Evolutionary conservation across 1,139 yeast genomes (phyloP).

Genomic region (Saccharomycopsis hybrid): DNA sequence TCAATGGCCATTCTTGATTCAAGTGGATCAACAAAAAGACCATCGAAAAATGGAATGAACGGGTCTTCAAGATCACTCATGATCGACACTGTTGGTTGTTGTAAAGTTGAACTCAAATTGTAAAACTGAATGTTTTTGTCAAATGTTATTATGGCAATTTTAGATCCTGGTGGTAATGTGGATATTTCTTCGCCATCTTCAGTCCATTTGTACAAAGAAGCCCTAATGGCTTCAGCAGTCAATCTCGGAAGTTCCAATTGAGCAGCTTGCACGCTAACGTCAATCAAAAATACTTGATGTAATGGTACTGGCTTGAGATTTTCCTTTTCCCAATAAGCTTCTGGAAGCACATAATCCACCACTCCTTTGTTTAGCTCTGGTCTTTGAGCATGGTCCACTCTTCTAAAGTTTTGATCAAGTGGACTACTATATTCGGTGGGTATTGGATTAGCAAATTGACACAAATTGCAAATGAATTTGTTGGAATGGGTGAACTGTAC

Average conservation of each 20-base stretch:
- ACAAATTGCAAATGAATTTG: conserved; percentile 76
- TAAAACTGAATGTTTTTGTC: conserved; percentile 72
- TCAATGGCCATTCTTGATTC: conserved; percentile 61
- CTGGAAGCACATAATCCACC: conserved; percentile 78
- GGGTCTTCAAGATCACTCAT: conserved; percentile 77
- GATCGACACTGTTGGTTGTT: conserved; percentile 58
- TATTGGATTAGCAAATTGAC: conserved; percentile 69
- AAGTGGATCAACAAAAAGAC: conserved; percentile 74
- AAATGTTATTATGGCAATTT: conserved; percentile 68
- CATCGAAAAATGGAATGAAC: conserved; percentile 72
- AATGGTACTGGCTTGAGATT: conserved; percentile 39
- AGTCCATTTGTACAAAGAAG: conserved; percentile 36
- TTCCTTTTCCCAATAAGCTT: conserved; percentile 54
- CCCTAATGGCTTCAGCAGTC: conserved; percentile 67
- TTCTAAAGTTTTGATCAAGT: conserved; percentile 50
- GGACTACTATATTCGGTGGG: conserved; percentile 65
- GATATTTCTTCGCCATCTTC: conserved; percentile 12
- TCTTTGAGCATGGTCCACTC: conserved; percentile 56
- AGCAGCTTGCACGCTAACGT: conserved; percentile 58
- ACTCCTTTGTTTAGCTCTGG: conserved; percentile 83
- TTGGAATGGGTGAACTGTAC: conserved; percentile 56
- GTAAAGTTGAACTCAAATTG: conserved; percentile 51
- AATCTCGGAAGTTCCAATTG: conserved; percentile 59
- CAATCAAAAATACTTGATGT: conserved; percentile 74
- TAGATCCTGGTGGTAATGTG: conserved; percentile 36